Evolutionary conservation across 768 basidiomycete species (phyloP).

Genomic region (Cytidiella melzeri): DNA sequence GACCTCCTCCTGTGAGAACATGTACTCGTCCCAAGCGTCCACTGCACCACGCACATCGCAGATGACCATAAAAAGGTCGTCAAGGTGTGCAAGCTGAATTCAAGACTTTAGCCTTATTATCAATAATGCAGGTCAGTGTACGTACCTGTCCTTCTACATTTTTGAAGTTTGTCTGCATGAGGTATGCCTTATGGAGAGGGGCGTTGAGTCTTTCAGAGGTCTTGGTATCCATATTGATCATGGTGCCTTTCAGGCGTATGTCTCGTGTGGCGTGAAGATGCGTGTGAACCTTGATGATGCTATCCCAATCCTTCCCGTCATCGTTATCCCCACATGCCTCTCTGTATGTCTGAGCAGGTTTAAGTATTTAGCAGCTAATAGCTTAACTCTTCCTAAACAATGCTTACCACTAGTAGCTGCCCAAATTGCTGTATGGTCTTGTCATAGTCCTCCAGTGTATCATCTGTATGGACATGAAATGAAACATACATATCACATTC

Average conservation of each 20-base stretch:
- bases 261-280: constrained; percentile 9
- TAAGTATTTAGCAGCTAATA: no score
- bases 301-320: constrained; percentile 2
- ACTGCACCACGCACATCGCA: background rate
- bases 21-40: background rate
- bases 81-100: background rate
- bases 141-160: constrained; percentile 6
- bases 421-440: background rate
- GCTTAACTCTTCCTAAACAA: no score
- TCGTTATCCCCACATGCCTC: background rate
- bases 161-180: constrained; percentile 5
- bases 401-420: no score
- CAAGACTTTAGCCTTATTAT: background rate
- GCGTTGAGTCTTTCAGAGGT: constrained; percentile 11
- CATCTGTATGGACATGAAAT: constrained; percentile 7
- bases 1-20: background rate
- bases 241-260: constrained; percentile 11
- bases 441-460: background rate
- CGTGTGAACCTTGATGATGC: constrained; percentile 13
- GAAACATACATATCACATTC: constrained; percentile 6
- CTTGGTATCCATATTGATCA: constrained; percentile 10
- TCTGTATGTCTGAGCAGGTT: background rate
- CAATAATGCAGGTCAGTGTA: background rate
- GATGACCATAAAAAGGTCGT: background rate
- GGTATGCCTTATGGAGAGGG: constrained; percentile 8